Conservation (phyloP, 139 green algal species). For the Mesostigma viride region DNA sequence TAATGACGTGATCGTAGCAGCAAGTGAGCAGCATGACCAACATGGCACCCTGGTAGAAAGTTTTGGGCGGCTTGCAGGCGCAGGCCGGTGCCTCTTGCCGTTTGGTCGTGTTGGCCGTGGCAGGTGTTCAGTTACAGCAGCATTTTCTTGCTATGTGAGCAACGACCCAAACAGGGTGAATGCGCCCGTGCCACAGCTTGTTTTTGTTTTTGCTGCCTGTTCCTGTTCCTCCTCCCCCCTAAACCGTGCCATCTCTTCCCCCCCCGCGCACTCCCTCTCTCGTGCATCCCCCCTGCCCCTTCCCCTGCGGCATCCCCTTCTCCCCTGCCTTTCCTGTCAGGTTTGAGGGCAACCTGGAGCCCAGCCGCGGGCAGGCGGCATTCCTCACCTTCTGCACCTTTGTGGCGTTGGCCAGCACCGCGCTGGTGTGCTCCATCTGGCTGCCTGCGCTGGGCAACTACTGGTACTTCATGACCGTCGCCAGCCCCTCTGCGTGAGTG, state of each 20-base stretch:
- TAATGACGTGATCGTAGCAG: no score
- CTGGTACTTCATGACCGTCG: slow-evolving; percentile 36
- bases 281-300: not conserved
- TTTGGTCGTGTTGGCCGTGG: no score
- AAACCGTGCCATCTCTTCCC: not conserved
- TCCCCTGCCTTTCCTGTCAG: not conserved
- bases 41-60: no score
- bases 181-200: not conserved
- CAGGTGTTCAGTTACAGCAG: no score
- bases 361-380: slow-evolving; percentile 31
- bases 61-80: no score
- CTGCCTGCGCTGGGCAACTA: slow-evolving; percentile 31
- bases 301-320: not conserved
- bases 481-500: slow-evolving; percentile 30
- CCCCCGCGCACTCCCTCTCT: not conserved
- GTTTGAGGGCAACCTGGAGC: slow-evolving; percentile 38
- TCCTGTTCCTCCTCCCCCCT: not conserved
- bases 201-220: not conserved
- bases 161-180: not conserved
- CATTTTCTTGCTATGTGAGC: not conserved
- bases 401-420: slow-evolving; percentile 34
- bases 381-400: slow-evolving; percentile 41
- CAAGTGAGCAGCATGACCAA: no score
- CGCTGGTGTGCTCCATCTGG: slow-evolving; percentile 40
- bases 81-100: no score